Percentiles rank a stretch among this genome's conserved stretches.
Conservation (phyloP, 2,329 filamentous ascomycete species). For the Dactylellina cionopaga region DNA sequence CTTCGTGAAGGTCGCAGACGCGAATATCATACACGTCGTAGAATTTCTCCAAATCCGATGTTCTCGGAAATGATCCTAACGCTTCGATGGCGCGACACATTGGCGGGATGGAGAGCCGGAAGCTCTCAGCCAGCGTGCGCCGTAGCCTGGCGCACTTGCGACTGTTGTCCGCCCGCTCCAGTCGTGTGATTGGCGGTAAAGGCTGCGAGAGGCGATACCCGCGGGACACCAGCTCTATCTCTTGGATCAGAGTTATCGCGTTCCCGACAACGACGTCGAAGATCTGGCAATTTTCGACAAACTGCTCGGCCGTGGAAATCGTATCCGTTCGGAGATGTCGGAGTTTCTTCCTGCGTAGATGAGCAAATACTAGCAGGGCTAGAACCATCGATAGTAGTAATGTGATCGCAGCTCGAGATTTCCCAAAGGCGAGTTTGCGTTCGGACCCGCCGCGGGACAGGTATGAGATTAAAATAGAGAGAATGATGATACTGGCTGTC, state of each 20-base stretch:
- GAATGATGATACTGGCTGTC: conserved; percentile 55
- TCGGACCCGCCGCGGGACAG: conserved; percentile 61
- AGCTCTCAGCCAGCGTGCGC: conserved; percentile 75
- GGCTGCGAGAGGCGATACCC: conserved; percentile 90
- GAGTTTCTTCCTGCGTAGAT: conserved; percentile 81
- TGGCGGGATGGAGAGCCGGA: conserved; percentile 75
- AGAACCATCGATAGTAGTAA: conserved; percentile 66
- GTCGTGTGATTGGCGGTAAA: conserved; percentile 85
- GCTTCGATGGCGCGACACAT: conserved; percentile 76
- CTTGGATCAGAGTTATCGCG: conserved; percentile 83
- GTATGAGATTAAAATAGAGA: conserved; percentile 55
- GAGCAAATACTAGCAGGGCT: conserved; percentile 73
- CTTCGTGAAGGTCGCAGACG: conserved; percentile 76
- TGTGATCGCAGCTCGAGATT: conserved; percentile 66
- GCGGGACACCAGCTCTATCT: conserved; percentile 92
- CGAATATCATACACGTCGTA: conserved; percentile 88
- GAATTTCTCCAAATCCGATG: conserved; percentile 87
- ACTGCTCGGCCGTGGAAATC: conserved; percentile 72
- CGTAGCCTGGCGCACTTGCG: conserved; percentile 83
- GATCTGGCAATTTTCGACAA: conserved; percentile 79
- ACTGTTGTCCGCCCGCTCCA: conserved; percentile 83
- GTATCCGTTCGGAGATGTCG: conserved; percentile 80
- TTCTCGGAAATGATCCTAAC: conserved; percentile 78
- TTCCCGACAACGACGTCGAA: conserved; percentile 82
- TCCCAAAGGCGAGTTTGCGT: conserved; percentile 67